A percentile compares a stretch with the other conserved stretches of the same genome.
Conservation (phyloP, 176 grass and related monocot species). For the Saccharum officinarum region DNA sequence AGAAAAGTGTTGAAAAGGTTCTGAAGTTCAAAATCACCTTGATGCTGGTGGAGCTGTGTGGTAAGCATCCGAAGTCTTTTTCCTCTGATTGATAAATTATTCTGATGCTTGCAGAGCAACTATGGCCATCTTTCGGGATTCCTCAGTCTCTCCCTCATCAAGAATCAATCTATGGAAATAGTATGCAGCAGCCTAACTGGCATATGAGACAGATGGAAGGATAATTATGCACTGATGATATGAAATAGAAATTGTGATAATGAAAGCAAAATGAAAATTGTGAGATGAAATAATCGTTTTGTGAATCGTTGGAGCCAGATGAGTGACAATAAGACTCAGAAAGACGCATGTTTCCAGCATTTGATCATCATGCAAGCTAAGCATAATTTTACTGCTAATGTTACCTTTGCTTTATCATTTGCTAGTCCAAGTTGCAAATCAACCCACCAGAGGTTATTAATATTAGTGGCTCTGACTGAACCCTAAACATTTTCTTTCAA, state of each 20-base stretch:
- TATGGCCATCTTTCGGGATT: too few relatives aligned
- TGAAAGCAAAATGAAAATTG: too few relatives aligned
- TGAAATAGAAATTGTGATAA: too few relatives aligned
- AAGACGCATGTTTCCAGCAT: constrained; percentile 74
- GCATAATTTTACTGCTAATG: constrained; percentile 71
- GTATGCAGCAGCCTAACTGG: constrained; percentile 64
- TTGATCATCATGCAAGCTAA: constrained; percentile 82
- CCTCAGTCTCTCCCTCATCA: constrained; percentile 49
- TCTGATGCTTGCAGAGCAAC: too few relatives aligned
- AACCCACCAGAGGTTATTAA: constrained; percentile 41
- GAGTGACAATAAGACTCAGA: neutral
- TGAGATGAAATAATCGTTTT: too few relatives aligned
- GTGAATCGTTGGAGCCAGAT: too few relatives aligned
- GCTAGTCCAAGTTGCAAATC: constrained; percentile 78
- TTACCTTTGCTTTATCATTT: constrained; percentile 79
- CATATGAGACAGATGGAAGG: neutral
- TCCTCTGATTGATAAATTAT: too few relatives aligned
- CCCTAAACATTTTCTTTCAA: neutral
- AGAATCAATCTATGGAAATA: constrained; percentile 84
- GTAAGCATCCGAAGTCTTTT: too few relatives aligned
- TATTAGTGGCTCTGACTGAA: neutral
- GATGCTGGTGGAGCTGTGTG: too few relatives aligned
- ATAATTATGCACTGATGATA: neutral
- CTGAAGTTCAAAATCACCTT: too few relatives aligned
- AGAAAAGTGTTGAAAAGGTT: too few relatives aligned